Conservation (phyloP, 345 rosid species). For the Sisymbrium altissimum region DNA sequence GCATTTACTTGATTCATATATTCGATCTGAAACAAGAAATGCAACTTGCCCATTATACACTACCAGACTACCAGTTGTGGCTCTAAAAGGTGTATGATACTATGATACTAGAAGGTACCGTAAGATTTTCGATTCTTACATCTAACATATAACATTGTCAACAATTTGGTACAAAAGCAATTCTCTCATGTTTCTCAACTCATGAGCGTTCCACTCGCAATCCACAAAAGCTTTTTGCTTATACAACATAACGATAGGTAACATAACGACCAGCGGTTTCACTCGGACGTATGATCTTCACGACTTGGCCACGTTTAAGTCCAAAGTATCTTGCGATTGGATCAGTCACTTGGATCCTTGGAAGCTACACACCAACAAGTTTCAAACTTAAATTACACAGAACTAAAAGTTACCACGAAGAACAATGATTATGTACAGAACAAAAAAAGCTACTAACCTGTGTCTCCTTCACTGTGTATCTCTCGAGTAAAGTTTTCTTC, state of each 20-base stretch:
- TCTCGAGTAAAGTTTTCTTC: conserved; percentile 71
- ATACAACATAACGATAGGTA: conserved; percentile 63
- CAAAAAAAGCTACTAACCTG: conserved; percentile 46
- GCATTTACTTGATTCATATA: not conserved
- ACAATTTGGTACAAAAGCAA: not conserved
- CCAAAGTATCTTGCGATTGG: conserved; percentile 69
- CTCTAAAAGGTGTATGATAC: not conserved
- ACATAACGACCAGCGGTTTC: conserved; percentile 74
- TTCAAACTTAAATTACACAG: not conserved
- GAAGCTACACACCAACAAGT: conserved; percentile 42
- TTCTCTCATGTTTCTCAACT: not conserved
- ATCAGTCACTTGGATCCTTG: conserved; percentile 60
- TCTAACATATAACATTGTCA: not conserved
- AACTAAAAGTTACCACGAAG: not conserved
- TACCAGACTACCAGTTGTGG: not conserved
- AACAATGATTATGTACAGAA: not conserved
- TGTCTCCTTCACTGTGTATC: conserved; percentile 81
- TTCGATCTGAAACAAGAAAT: not conserved
- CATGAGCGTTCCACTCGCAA: not conserved
- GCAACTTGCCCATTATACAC: not conserved
- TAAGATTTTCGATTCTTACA: not conserved
- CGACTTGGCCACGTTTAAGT: conserved; percentile 68
- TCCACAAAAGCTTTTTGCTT: conserved; percentile 9
- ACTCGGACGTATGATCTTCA: conserved; percentile 67
- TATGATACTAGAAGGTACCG: not conserved